phyloP scores from a whole-genome alignment of 345 rosid genomes.

The Zanthoxylum bungeanum region DNA sequence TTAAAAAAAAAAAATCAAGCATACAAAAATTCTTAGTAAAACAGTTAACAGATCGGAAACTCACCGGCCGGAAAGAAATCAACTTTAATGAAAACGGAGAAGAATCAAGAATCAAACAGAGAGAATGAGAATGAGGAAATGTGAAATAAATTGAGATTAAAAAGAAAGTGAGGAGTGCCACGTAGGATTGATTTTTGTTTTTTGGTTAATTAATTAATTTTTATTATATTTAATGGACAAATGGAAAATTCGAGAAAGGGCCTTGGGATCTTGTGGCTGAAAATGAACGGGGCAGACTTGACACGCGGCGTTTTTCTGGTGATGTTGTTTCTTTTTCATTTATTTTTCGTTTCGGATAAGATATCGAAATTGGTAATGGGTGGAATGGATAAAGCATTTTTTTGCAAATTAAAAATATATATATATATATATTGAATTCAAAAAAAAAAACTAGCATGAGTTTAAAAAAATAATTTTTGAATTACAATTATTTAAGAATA shows the following conservation, averaged over 20 bases:
- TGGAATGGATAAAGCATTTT: not conserved
- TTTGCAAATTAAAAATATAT: too few species aligned
- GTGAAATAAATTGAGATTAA: not conserved
- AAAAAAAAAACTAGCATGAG: too few species aligned
- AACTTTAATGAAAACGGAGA: too few species aligned
- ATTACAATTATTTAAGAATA: too few species aligned
- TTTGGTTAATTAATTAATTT: too few species aligned
- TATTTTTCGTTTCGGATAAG: constrained; percentile 20
- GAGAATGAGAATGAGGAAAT: not conserved
- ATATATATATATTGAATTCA: too few species aligned
- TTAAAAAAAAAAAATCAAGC: not conserved
- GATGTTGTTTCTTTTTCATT: not conserved
- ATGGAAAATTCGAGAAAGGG: constrained; percentile 48
- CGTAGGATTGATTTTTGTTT: too few species aligned
- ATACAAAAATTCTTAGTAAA: too few species aligned
- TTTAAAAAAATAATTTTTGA: too few species aligned
- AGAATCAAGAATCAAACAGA: not conserved
- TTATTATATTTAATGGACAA: not conserved
- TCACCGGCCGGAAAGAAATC: not conserved
- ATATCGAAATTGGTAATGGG: constrained; percentile 11
- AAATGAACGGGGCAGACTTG: constrained; percentile 17
- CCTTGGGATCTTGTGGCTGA: constrained; percentile 48
- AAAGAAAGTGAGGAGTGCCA: constrained; percentile 19
- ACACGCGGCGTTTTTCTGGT: constrained; percentile 34
- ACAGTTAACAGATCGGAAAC: not conserved